Base-by-base conservation (phyloP, 176 grass and related monocot species). In the Themeda triandra region DNA sequence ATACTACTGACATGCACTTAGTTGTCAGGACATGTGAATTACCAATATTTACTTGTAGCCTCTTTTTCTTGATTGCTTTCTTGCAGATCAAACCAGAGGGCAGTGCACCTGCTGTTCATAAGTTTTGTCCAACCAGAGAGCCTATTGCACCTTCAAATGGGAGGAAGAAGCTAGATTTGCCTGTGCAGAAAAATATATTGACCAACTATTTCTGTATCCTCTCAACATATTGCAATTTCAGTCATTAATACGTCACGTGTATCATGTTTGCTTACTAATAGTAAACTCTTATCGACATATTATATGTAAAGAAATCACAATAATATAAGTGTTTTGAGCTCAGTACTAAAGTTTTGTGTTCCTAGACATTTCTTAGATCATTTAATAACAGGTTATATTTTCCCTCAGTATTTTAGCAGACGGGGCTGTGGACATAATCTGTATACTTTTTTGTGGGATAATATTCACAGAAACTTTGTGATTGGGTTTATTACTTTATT, bases 161-260 rank as follows among this genome's bases (percentile, higher is more conserved):
- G 79, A 93, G 84, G 76, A 98, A 87, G 84, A 92, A 58, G 36
- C 71, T 95, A 87, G 91, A 88, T 84, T 88, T 98, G 80, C 95
- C 95, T 60, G 89, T 98, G 66, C 95, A 98, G 82, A 91, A 91
- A 88, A 98, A 98, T 76, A 68, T 98, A 28, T 83, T 98, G 84
- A 98, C 92, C 72, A 98, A 98, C 86, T 97, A 97, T 76, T 98
- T 98, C 65, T 98, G 95, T 98, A 98, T 98, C 95, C 95, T 88
- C 41, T 86, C 68, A 90, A 83, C 8, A 77, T 53, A 59, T 60
- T 75, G 51, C 29, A 76, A 75, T 80, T 66, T 77, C 28, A 64
- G 17, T 80, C 15, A 76, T 46, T 19, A 73, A 49, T 70, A 83
- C 2, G 63, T 86, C 5, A 19, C 9, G 63, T 78, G 4, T 65